Evolutionary conservation across 148 eudicot species (phyloP), one percentile per base, ranked within the genome.

Genomic region (Selenicereus undatus): DNA sequence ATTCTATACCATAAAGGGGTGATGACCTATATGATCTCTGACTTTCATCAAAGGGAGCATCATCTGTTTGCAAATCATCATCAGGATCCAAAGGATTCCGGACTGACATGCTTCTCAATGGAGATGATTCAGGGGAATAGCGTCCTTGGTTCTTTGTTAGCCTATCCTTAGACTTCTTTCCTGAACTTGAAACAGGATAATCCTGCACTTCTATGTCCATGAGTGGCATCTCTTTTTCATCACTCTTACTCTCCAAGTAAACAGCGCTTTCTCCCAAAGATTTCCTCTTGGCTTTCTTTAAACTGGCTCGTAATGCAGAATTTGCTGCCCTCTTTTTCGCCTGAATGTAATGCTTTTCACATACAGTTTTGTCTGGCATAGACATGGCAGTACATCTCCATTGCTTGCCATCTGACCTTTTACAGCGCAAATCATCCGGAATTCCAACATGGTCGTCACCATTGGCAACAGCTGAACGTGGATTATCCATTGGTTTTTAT

Each of bases 321-420:
- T 89, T 93, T 26, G 97, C 99, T 43, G 97, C 99, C 89, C 99
- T 95, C 88, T 93, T 95, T 85, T 95, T 93, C 9, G 99, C 99
- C 86, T 95, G 99, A 81, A 92, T 87, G 84, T 95, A 95, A 83
- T 95, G 99, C 88, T 95, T 95, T 82, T 95, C 99, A 74, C 99
- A 95, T 27, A 93, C 99, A 12, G 97, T 95, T 81, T 95, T 95
- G 81, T 95, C 99, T 13, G 94, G 99, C 99, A 95, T 95, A 78
- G 97, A 95, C 96, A 91, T 84, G 60, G 97, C 97, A 20, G 97
- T 93, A 86, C 99, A 95, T 88, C 99, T 92, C 99, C 99, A 95
- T 74, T 93, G 99, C 76, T 93, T 95, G 77, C 97, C 97, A 88
- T 95, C 97, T 0, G 97, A 95, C 87, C 97, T 93, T 91, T 95